Evolutionary conservation across 1,284 basidiomycete species (phyloP), one percentile per base, ranked within the genome.

Genomic region (Cerioporus squamosus): DNA sequence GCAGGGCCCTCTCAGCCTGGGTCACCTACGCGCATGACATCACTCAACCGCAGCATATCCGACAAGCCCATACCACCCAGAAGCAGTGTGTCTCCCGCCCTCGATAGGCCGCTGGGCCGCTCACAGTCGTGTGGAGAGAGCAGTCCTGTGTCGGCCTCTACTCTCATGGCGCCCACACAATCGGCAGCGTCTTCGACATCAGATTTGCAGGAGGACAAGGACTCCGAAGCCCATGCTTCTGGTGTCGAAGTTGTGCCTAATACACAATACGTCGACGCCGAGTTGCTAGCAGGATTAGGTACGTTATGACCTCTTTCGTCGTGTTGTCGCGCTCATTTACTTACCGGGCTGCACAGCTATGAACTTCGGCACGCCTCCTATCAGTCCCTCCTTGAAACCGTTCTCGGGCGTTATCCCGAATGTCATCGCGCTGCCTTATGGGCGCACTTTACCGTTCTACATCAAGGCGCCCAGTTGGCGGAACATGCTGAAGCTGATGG

Each of bases 381-480:
- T 91, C 56, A 77, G 79, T n/a, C 67, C 75, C 0, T 70, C 74
- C 22, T 66, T 80, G 12, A 55, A 69, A 5, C 79, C 81, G 12
- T 83, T 87, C 81, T 60, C 73, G 43, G 79, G 75, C 17, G 67
- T 78, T 1, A 82, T 92, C 72, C 91, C 90, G 5, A 86, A 87
- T 63, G 81, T 90, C 44, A 84, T 93, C 31, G 80, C 83, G 8
- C 74, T 93, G 53, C 87, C 88, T 2, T 88, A 85, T 66, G 87
- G 86, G 5, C 83, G 82, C 63, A 83, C 79, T 48, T 82, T 86
- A 7, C 81, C 88, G 15, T 77, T 92, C 59, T 87, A 92, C 69
- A 72, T 93, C 33, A 87, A 88, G 66, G 87, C 87, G 2, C 83
- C 85, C 14, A 85, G 75, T 62, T 93, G 91, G 90, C 81, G 84